Evolutionary conservation across 2,329 filamentous ascomycete species (phyloP).

Genomic region (Fusarium beomiforme): DNA sequence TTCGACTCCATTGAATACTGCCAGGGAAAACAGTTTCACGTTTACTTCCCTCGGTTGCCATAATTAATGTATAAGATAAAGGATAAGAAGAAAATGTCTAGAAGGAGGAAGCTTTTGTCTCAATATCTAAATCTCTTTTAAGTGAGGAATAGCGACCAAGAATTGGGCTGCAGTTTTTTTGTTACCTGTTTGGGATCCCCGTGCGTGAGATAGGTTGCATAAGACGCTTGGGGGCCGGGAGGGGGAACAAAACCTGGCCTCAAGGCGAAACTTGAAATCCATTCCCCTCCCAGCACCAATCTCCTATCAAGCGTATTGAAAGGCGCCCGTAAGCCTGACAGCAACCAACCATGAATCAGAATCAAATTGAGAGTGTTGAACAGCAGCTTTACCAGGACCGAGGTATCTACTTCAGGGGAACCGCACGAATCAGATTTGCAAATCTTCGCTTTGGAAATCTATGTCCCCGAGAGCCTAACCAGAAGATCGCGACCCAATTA

Average conservation of each 20-base stretch:
- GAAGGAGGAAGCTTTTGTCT: background rate
- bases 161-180: background rate
- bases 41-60: background rate
- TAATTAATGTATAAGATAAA: background rate
- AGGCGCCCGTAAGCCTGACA: background rate
- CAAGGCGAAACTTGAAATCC: background rate
- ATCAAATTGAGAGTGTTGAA: background rate
- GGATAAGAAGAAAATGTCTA: background rate
- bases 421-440: background rate
- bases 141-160: background rate
- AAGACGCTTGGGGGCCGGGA: too few relatives aligned
- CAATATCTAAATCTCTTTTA: background rate
- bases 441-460: background rate
- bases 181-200: background rate
- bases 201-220: too few relatives aligned
- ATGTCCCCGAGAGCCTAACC: background rate
- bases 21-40: background rate
- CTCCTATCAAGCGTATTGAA: background rate
- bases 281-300: background rate
- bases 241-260: background rate
- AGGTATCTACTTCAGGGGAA: background rate
- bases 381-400: background rate
- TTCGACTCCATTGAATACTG: background rate
- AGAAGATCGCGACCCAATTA: background rate
- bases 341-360: background rate